Conservation (phyloP, 2,329 filamentous ascomycete species). For the Graphilbum ipis-grandicollis region DNA sequence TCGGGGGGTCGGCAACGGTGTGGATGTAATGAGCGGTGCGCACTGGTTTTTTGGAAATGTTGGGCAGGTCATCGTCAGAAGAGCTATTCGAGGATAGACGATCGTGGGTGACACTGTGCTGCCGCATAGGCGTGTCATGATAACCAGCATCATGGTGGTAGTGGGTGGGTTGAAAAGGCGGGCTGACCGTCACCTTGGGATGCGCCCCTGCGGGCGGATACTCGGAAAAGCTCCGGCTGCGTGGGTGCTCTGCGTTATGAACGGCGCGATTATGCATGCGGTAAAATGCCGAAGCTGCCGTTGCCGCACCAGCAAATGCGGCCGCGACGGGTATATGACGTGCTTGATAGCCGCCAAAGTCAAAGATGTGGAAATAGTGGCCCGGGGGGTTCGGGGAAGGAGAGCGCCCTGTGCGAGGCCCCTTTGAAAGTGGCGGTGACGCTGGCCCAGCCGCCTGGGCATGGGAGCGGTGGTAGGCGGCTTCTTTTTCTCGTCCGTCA, state of each 20-base stretch:
- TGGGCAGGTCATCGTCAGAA: constrained; percentile 16
- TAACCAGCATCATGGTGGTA: constrained; percentile 12
- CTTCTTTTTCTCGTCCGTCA: constrained; percentile 13
- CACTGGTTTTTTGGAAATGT: constrained; percentile 9
- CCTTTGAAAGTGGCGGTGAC: neutral
- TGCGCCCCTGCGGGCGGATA: constrained; percentile 19
- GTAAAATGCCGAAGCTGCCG: constrained; percentile 12
- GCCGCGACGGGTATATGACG: constrained; percentile 12
- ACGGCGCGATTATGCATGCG: constrained; percentile 16
- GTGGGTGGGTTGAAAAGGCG: neutral
- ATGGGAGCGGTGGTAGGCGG: constrained; percentile 11
- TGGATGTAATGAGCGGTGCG: constrained; percentile 5
- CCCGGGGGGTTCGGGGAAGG: neutral
- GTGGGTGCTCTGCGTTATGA: constrained; percentile 18
- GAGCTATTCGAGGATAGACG: constrained; percentile 23
- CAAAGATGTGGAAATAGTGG: neutral
- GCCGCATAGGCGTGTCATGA: constrained; percentile 20
- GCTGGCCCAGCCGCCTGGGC: neutral
- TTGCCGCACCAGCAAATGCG: constrained; percentile 7
- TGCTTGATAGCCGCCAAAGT: constrained; percentile 3
- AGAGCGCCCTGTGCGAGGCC: neutral
- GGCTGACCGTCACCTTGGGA: constrained; percentile 7
- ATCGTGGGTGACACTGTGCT: constrained; percentile 35
- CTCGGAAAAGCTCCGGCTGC: constrained; percentile 34
- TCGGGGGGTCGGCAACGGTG: constrained; percentile 12